Evolutionary conservation across 2,329 filamentous ascomycete species (phyloP), one percentile per base, ranked within the genome.

Genomic region (Apiospora marii): DNA sequence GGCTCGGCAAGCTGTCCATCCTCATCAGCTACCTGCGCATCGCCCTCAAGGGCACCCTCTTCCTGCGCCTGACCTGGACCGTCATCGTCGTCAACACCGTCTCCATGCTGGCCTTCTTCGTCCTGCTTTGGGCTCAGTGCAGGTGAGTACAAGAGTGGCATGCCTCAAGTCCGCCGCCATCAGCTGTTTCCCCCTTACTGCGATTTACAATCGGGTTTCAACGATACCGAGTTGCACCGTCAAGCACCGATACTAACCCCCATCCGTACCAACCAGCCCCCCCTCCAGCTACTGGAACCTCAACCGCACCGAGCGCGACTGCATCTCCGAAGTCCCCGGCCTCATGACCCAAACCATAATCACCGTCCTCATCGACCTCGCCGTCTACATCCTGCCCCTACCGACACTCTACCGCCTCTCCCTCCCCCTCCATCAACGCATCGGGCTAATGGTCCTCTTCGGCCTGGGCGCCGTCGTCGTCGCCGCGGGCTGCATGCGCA

Each of bases 11-110:
- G 68, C 71, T 81, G 3, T 85, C 84, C 3, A 85, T 85, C 48
- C 79, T 85, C 1, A 71, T 80, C 4, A 83, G 81, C 46, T 85
- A 85, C 72, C 77, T 84, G 2, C 78, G 84, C 19, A 81, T 85
- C 27, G 83, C 82, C 1, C 79, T 80, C 0, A 64, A 72, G 22
- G 74, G 76, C 4, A 80, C 80, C 3, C 77, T 75, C 78, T 83
- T 84, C 68, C 79, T 78, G 3, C 78, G 78, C 3, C 72, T 80
- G 22, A 83, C 82, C 0, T 77, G 76, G 73, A 72, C 41, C 5
- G 74, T 78, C 1, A 78, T 83, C 10, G 74, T 19, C 12, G 58
- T 81, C 0, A 78, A 84, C 2, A 75, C 77, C 5, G 48, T 78
- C 7, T 64, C 77, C 7, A 81, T 79, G 30, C 71, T 77, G 22